phyloP scores from a whole-genome alignment of 768 basidiomycete species.

The Trametes villosa region DNA sequence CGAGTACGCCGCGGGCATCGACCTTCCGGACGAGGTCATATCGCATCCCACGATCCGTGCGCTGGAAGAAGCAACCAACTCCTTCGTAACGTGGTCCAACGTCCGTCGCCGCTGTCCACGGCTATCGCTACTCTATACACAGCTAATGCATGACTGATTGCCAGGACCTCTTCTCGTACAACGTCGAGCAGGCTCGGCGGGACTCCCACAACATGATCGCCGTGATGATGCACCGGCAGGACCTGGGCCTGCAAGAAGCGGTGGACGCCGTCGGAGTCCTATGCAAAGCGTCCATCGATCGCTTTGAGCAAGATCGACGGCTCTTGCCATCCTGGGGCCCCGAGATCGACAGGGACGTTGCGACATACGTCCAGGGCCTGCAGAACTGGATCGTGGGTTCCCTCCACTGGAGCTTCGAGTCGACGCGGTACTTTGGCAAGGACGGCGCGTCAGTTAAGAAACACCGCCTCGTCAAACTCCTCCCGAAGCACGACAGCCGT shows the following conservation, averaged over 20 bases:
- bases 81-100: constrained; percentile 49
- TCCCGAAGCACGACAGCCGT: constrained; percentile 13
- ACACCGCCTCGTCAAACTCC: constrained; percentile 53
- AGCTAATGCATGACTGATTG: neutral
- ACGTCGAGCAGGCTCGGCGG: constrained; percentile 70
- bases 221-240: constrained; percentile 65
- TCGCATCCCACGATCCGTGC: constrained; percentile 49
- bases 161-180: constrained; percentile 78
- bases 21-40: constrained; percentile 56
- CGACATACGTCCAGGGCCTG: constrained; percentile 61
- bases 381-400: constrained; percentile 76
- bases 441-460: constrained; percentile 59
- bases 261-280: constrained; percentile 65
- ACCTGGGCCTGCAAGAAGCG: constrained; percentile 60
- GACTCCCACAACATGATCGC: constrained; percentile 72
- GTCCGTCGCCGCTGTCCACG: constrained; percentile 19
- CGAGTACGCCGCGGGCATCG: constrained; percentile 56
- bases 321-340: constrained; percentile 65
- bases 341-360: constrained; percentile 61
- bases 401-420: constrained; percentile 74
- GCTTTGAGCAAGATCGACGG: constrained; percentile 48
- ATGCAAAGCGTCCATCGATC: constrained; percentile 57
- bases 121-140: neutral
- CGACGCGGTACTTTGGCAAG: constrained; percentile 68
- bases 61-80: constrained; percentile 52